Conservation (phyloP, 2,329 filamentous ascomycete genomes). For the Mollisiaceae sp. region DNA sequence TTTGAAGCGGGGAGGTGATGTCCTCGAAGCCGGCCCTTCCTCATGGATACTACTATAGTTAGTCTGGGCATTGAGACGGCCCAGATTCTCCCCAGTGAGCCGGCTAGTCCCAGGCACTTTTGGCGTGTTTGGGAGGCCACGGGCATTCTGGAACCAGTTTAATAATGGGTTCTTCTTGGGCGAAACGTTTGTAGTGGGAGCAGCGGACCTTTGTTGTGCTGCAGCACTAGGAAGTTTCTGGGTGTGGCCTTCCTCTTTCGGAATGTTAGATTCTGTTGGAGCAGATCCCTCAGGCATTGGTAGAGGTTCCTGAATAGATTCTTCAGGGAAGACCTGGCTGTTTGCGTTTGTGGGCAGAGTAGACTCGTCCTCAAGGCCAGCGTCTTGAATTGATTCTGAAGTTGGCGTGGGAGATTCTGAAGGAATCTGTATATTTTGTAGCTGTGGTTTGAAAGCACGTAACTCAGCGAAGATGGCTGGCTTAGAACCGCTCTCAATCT, state of each 20-base stretch:
- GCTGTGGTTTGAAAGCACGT: background rate
- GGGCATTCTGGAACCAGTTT: slow-evolving; percentile 5
- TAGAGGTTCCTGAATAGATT: background rate
- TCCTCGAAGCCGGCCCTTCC: background rate
- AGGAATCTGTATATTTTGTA: background rate
- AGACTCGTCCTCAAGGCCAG: background rate
- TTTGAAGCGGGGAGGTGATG: slow-evolving; percentile 12
- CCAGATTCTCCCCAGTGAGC: slow-evolving; percentile 5
- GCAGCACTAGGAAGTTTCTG: background rate
- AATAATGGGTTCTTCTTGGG: background rate
- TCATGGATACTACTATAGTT: background rate
- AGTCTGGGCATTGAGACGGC: background rate
- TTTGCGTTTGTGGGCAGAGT: background rate
- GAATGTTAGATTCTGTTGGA: background rate
- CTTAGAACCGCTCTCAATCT: background rate
- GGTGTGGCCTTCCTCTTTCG: background rate
- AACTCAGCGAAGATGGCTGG: background rate
- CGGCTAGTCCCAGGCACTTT: background rate
- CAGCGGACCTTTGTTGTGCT: background rate
- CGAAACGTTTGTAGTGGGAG: background rate
- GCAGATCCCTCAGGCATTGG: background rate
- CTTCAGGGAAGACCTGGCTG: background rate
- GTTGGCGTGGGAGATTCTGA: background rate
- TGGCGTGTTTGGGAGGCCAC: background rate
- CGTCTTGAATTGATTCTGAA: too few species aligned